phyloP scores from a whole-genome alignment of 177 flowering plant species.

The Vitis hybrid region DNA sequence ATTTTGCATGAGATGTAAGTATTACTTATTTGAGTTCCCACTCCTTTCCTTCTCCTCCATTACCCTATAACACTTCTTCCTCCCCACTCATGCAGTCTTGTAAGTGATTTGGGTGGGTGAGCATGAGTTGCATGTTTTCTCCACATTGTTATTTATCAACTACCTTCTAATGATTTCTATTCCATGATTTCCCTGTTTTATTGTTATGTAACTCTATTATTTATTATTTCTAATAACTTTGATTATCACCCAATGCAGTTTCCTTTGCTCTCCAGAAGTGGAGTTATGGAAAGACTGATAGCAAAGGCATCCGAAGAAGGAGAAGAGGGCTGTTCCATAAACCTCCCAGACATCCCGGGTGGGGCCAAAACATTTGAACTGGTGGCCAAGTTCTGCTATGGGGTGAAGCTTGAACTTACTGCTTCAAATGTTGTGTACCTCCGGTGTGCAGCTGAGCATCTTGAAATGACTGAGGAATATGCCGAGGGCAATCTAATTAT shows the following conservation, averaged over 20 bases:
- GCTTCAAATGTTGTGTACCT: constrained; percentile 79
- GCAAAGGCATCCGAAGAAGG: constrained; percentile 58
- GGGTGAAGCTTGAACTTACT: constrained; percentile 86
- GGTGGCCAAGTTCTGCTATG: constrained; percentile 91
- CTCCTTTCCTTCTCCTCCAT: too few species aligned
- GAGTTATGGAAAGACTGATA: constrained; percentile 66
- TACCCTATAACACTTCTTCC: too few species aligned
- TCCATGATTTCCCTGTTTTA: background rate
- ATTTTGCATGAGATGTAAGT: too few species aligned
- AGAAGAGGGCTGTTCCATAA: constrained; percentile 53
- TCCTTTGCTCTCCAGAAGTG: constrained; percentile 88
- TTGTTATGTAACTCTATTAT: background rate
- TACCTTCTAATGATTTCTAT: too few species aligned
- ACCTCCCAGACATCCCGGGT: constrained; percentile 66
- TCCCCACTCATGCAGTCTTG: too few species aligned
- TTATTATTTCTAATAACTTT: background rate
- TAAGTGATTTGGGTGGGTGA: too few species aligned
- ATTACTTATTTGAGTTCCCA: too few species aligned
- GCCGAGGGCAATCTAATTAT: constrained; percentile 75
- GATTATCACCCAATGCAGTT: constrained; percentile 43
- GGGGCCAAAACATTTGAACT: constrained; percentile 85
- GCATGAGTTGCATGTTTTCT: too few species aligned
- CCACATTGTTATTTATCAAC: too few species aligned
- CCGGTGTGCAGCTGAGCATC: constrained; percentile 77
- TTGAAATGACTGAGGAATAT: constrained; percentile 86